Conservation (phyloP, 257 asterid species). For the Rhazya stricta region DNA sequence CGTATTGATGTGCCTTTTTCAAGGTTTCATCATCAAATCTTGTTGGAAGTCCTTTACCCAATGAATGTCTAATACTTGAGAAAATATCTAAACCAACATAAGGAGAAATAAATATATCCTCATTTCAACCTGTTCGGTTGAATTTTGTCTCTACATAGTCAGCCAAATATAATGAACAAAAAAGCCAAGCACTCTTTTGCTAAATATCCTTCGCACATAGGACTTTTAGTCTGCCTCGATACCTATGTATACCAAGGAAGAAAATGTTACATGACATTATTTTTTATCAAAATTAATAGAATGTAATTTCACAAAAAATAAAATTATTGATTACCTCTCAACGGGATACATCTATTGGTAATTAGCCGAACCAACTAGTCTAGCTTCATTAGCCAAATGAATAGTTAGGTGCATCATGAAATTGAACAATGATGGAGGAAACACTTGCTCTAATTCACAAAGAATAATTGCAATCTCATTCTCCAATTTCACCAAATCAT, state of each 20-base stretch:
- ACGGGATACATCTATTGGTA: no score
- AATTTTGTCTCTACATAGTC: background rate
- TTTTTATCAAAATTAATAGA: no score
- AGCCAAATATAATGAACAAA: background rate
- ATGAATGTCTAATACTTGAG: background rate
- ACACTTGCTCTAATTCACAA: background rate
- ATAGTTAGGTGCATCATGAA: conserved; percentile 8
- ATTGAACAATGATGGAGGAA: conserved; percentile 12
- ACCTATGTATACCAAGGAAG: background rate
- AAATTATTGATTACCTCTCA: no score
- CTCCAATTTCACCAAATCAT: background rate
- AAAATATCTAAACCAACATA: background rate
- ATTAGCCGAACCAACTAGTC: background rate
- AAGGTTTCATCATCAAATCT: background rate
- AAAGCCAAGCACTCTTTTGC: background rate
- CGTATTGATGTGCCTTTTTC: background rate
- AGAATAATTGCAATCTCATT: background rate
- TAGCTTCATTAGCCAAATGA: conserved; percentile 9
- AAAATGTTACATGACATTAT: no score
- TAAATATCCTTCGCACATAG: background rate
- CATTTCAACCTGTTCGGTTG: background rate
- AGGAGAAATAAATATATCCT: background rate
- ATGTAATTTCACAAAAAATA: no score
- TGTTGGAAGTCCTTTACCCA: background rate
- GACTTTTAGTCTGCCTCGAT: background rate